Conservation (phyloP, 75 land plant genomes). For the Cupressus sempervirens region DNA sequence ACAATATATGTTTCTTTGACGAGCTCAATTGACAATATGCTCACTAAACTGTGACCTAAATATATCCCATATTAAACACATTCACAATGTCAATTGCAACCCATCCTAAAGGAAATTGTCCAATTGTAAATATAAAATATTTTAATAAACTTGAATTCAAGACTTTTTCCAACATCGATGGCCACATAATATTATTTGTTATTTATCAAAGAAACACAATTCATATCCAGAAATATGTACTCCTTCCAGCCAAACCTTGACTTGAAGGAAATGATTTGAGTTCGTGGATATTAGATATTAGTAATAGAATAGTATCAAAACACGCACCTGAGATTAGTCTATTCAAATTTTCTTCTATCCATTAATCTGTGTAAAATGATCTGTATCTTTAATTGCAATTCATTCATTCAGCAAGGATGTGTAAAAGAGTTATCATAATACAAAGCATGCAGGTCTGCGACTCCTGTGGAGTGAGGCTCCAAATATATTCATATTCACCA, state of each 20-base stretch:
- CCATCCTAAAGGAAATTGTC: too few relatives aligned
- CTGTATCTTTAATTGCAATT: not conserved
- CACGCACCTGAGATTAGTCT: too few relatives aligned
- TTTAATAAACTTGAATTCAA: too few relatives aligned
- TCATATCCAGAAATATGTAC: not conserved
- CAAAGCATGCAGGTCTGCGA: not conserved
- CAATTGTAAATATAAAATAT: too few relatives aligned
- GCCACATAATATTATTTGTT: not conserved
- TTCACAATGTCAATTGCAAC: too few relatives aligned
- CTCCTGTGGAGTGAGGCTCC: not conserved
- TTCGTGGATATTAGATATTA: too few relatives aligned
- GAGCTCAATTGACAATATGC: too few relatives aligned
- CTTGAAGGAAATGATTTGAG: not conserved
- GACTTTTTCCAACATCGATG: too few relatives aligned
- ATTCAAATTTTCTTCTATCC: not conserved
- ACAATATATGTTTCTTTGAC: too few relatives aligned
- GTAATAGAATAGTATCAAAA: not conserved
- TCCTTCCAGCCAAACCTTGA: not conserved
- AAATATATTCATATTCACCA: too few relatives aligned
- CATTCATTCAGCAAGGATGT: not conserved
- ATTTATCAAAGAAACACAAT: not conserved
- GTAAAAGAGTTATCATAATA: not conserved
- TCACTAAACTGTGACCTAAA: too few relatives aligned
- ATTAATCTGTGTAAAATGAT: not conserved
- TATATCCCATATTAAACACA: too few relatives aligned